Conservation (phyloP, 768 basidiomycete genomes). For the Tylopilus plumbeoviolaceoides region DNA sequence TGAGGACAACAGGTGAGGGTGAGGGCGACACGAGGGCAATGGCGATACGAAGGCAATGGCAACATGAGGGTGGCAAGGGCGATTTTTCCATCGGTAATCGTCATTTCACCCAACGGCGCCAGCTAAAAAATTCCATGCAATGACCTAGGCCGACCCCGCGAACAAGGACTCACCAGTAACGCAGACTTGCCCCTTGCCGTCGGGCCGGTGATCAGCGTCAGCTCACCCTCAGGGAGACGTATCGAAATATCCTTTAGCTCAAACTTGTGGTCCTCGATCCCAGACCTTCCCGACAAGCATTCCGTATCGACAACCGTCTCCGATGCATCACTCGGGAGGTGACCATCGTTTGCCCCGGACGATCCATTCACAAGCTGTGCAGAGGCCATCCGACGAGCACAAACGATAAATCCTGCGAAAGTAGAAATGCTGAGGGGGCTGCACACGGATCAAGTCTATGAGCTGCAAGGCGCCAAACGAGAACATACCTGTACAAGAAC, state of each 20-base stretch:
- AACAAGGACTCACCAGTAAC: slow-evolving; percentile 31
- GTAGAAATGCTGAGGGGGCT: slow-evolving; percentile 44
- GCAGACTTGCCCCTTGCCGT: slow-evolving; percentile 53
- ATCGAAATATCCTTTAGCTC: slow-evolving; percentile 42
- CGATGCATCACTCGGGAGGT: slow-evolving; percentile 7
- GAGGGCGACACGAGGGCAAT: too few species aligned
- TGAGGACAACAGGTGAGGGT: too few species aligned
- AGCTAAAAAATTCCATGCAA: slow-evolving; percentile 16
- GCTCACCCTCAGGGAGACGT: slow-evolving; percentile 42
- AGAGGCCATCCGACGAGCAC: too few species aligned
- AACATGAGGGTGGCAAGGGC: too few species aligned
- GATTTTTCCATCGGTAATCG: slow-evolving; percentile 30
- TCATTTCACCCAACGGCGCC: slow-evolving; percentile 39
- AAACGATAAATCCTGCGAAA: slow-evolving; percentile 43
- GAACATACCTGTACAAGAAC: slow-evolving; percentile 70
- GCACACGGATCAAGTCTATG: slow-evolving; percentile 45
- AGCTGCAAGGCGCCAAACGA: neutral
- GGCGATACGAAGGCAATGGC: too few species aligned
- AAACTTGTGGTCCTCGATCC: slow-evolving; percentile 33
- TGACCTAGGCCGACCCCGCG: neutral
- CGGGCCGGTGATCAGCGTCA: slow-evolving; percentile 45
- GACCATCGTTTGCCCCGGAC: neutral
- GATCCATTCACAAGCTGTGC: slow-evolving; percentile 1
- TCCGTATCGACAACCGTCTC: slow-evolving; percentile 12
- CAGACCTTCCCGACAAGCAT: slow-evolving; percentile 9